Evolutionary conservation across 805 yeast species (phyloP).

Genomic region (Candida pini): DNA sequence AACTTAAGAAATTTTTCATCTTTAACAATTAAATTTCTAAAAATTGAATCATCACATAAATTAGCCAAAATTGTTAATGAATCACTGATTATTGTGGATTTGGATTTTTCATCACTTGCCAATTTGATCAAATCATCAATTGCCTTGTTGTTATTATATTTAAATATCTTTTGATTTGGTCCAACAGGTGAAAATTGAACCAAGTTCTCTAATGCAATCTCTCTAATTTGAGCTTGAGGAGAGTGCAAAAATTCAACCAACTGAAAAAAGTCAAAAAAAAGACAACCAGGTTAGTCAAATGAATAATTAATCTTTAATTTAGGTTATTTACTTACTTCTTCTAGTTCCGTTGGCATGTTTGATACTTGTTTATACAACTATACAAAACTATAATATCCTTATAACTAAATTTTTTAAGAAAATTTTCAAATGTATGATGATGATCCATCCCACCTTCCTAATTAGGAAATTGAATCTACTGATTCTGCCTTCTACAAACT

Average conservation of each 20-base stretch:
- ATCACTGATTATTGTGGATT: constrained; percentile 52
- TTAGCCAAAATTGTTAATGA: constrained; percentile 79
- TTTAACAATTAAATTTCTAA: constrained; percentile 60
- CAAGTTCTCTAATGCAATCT: constrained; percentile 77
- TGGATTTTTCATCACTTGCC: constrained; percentile 48
- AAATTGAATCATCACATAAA: constrained; percentile 61
- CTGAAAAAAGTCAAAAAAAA: constrained; percentile 18
- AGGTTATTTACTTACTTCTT: constrained; percentile 43
- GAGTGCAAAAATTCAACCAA: constrained; percentile 78
- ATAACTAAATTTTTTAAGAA: background rate
- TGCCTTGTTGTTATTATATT: constrained; percentile 63
- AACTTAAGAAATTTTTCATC: constrained; percentile 53
- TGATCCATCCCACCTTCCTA: too few species aligned
- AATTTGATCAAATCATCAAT: constrained; percentile 65
- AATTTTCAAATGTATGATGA: too few species aligned
- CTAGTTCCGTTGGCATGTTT: constrained; percentile 45
- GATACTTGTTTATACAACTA: background rate
- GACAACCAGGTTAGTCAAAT: background rate
- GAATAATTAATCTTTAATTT: background rate
- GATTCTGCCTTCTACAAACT: constrained; percentile 20
- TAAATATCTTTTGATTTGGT: constrained; percentile 49
- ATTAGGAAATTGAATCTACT: too few species aligned
- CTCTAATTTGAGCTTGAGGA: constrained; percentile 71
- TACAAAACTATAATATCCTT: background rate
- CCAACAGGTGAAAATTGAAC: constrained; percentile 78